phyloP scores from a whole-genome alignment of 768 basidiomycete genomes.

The Plicaturopsis crispa region DNA sequence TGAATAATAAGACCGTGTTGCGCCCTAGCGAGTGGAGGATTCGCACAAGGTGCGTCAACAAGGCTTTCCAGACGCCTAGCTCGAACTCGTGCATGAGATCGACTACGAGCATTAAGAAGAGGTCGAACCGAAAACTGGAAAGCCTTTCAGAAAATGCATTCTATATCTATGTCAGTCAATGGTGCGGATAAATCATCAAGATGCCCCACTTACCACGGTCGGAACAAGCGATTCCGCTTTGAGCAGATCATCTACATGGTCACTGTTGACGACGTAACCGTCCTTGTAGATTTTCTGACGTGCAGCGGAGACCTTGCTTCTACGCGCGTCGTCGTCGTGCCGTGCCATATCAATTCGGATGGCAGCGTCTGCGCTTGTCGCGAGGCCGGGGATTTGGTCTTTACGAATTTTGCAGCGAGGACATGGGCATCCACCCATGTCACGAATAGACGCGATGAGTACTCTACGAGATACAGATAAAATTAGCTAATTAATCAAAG shows the following conservation, averaged over 20 bases:
- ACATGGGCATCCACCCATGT: conserved; percentile 31
- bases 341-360: conserved; percentile 5
- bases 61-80: conserved; percentile 27
- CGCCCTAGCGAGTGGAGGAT: conserved; percentile 19
- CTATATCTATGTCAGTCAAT: conserved; percentile 11
- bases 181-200: background rate
- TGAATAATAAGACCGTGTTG: conserved; percentile 8
- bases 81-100: conserved; percentile 33
- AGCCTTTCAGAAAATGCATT: conserved; percentile 26
- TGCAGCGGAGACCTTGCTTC: conserved; percentile 8
- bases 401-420: conserved; percentile 27
- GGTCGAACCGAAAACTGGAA: conserved; percentile 12
- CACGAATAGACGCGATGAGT: conserved; percentile 27
- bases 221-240: conserved; percentile 22
- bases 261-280: conserved; percentile 16
- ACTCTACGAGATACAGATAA: conserved; percentile 15
- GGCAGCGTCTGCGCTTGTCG: conserved; percentile 15
- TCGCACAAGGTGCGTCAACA: conserved; percentile 26
- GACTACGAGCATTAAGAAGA: conserved; percentile 20
- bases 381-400: conserved; percentile 19
- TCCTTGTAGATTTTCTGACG: conserved; percentile 20
- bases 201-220: conserved; percentile 14
- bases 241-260: conserved; percentile 17
- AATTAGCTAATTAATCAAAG: conserved; percentile 6
- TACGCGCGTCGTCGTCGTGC: conserved; percentile 6